These are phyloP conservation scores for Fusarium musae DNA, from an alignment of 2,329 filamentous ascomycete species.

Conservation along the genomic window DNA sequence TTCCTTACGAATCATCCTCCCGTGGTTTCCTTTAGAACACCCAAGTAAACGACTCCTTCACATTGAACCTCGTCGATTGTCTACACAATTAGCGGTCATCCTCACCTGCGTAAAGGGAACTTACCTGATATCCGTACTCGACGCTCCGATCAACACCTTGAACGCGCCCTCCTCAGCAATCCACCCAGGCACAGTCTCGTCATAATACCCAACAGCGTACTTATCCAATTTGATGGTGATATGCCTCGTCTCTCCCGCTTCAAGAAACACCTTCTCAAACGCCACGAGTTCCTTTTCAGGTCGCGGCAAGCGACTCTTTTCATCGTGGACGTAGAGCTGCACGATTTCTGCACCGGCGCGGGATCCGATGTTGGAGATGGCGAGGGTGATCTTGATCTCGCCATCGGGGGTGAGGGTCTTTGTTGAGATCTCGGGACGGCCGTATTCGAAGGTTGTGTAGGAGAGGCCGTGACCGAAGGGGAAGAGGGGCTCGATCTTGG, in stretches of 20 bases:
- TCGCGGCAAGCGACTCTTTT: conserved; percentile 69
- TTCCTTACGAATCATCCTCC: not conserved
- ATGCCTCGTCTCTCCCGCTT: conserved; percentile 65
- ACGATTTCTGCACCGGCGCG: conserved; percentile 71
- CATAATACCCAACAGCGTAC: conserved; percentile 70
- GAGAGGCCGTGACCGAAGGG: conserved; percentile 80
- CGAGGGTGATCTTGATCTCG: conserved; percentile 59
- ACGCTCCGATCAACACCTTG: conserved; percentile 69
- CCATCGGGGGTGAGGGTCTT: conserved; percentile 53
- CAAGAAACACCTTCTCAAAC: conserved; percentile 72
- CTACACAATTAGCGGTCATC: conserved; percentile 48
- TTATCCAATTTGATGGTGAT: conserved; percentile 59
- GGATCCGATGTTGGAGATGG: conserved; percentile 65
- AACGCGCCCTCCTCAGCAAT: conserved; percentile 74
- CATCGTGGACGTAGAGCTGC: conserved; percentile 74
- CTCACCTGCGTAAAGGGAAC: conserved; percentile 21
- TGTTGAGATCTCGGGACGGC: conserved; percentile 62
- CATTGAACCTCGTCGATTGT: conserved; percentile 63
- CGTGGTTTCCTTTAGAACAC: conserved; percentile 57
- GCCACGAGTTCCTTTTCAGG: conserved; percentile 78
- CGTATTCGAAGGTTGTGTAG: conserved; percentile 76
- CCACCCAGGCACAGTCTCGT: conserved; percentile 68
- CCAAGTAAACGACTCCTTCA: conserved; percentile 74
- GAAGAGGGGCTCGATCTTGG: conserved; percentile 70
- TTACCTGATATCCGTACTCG: conserved; percentile 71